Conservation (phyloP, 345 rosid genomes). For the Hypericum perforatum region DNA sequence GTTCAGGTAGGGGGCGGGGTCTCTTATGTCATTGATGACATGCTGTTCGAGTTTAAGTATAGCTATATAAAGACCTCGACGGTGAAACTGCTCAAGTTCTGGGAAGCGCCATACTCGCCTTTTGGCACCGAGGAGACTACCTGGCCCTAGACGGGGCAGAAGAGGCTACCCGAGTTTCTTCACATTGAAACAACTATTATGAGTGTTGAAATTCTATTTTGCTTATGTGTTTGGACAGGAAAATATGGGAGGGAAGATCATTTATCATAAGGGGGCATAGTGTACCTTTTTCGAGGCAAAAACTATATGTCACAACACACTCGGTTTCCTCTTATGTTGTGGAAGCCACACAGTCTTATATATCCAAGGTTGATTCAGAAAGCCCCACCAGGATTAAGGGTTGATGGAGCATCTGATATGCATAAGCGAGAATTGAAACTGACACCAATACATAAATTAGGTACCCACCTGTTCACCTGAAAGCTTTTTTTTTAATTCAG, state of each 20-base stretch:
- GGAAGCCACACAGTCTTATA: conserved; percentile 76
- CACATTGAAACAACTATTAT: too few relatives aligned
- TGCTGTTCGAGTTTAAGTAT: conserved; percentile 89
- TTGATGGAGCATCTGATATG: conserved; percentile 60
- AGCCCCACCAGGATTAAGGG: conserved; percentile 61
- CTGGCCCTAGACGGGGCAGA: conserved; percentile 94
- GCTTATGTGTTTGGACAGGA: conserved; percentile 41
- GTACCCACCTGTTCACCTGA: conserved; percentile 26
- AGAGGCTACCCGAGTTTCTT: conserved; percentile 43
- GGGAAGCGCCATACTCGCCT: conserved; percentile 66
- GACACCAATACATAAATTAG: conserved; percentile 70
- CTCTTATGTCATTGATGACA: conserved; percentile 64
- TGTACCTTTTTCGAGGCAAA: conserved; percentile 82
- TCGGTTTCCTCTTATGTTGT: conserved; percentile 80
- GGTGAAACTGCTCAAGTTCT: conserved; percentile 56
- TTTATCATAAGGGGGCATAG: conserved; percentile 64
- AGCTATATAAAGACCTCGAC: conserved; percentile 95
- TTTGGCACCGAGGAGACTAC: conserved; percentile 78
- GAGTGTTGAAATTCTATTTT: background rate
- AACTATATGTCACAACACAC: conserved; percentile 78
- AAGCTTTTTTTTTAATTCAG: background rate
- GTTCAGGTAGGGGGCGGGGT: conserved; percentile 51
- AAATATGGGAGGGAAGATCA: conserved; percentile 81
- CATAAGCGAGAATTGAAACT: conserved; percentile 66
- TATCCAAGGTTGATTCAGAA: conserved; percentile 67